A percentile compares a stretch with the other conserved stretches of the same genome.
These are phyloP conservation scores for Saccharomyces hybrid DNA, from an alignment of 1,139 yeast genomes.

Conservation along the genomic window DNA sequence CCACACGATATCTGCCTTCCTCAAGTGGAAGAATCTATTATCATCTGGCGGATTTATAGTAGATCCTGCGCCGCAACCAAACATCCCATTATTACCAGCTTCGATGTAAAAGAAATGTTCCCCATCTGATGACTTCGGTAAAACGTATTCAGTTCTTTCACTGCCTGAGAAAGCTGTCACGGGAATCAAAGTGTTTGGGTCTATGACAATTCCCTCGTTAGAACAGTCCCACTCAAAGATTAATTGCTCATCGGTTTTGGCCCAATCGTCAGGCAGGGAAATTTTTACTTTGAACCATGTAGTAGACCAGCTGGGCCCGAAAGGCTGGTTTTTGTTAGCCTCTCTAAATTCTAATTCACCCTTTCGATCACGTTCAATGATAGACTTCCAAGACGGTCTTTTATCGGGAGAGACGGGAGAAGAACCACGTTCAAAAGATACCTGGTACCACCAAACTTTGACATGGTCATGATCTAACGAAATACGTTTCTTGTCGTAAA, in stretches of 20 bases:
- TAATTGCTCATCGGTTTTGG: slow-evolving; percentile 41
- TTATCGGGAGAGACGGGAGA: slow-evolving; percentile 31
- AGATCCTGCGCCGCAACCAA: slow-evolving; percentile 67
- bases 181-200: slow-evolving; percentile 52
- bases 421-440: slow-evolving; percentile 27
- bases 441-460: slow-evolving; percentile 30
- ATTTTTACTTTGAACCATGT: slow-evolving; percentile 80
- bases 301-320: slow-evolving; percentile 95
- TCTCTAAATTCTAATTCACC: slow-evolving; percentile 37
- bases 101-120: slow-evolving; percentile 59
- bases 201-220: slow-evolving; percentile 78
- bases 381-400: slow-evolving; percentile 72
- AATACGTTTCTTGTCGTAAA: slow-evolving; percentile 56
- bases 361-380: slow-evolving; percentile 37
- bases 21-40: slow-evolving; percentile 60
- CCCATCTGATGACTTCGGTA: slow-evolving; percentile 44
- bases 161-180: slow-evolving; percentile 84
- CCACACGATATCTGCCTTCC: slow-evolving; percentile 67
- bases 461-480: slow-evolving; percentile 22
- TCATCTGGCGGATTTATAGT: slow-evolving; percentile 59
- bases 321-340: slow-evolving; percentile 63
- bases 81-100: slow-evolving; percentile 92
- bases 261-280: slow-evolving; percentile 57
- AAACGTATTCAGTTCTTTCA: slow-evolving; percentile 64
- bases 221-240: slow-evolving; percentile 80